Evolutionary conservation across 129 eudicot species (phyloP).

Genomic region (Scalesia atractyloides): DNA sequence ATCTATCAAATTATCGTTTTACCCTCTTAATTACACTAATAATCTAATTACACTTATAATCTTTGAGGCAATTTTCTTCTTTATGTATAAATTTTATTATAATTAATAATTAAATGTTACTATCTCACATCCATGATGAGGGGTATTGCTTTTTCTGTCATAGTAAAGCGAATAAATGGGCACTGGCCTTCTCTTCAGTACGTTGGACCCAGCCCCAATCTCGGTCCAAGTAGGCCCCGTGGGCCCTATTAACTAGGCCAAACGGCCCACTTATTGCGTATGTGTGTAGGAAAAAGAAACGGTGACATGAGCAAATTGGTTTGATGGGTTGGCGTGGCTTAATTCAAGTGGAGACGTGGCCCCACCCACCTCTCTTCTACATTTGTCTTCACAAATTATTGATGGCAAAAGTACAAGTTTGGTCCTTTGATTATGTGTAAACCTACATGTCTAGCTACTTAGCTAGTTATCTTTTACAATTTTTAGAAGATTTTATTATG

Average conservation of each 20-base stretch:
- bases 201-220: slow-evolving; percentile 40
- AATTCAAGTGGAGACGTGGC: slow-evolving; percentile 54
- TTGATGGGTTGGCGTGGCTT: slow-evolving; percentile 65
- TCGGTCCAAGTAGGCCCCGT: slow-evolving; percentile 41
- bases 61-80: not conserved
- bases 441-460: not conserved
- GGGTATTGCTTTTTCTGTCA: slow-evolving; percentile 35
- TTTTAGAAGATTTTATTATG: not conserved
- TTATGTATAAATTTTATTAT: not conserved
- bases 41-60: not conserved
- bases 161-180: slow-evolving; percentile 54
- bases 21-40: not conserved
- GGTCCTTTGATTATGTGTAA: slow-evolving; percentile 11
- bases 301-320: slow-evolving; percentile 67
- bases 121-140: slow-evolving; percentile 30
- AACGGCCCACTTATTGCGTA: slow-evolving; percentile 49
- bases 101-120: not conserved
- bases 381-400: slow-evolving; percentile 35
- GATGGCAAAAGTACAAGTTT: slow-evolving; percentile 28
- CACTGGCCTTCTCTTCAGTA: slow-evolving; percentile 48
- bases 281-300: slow-evolving; percentile 52
- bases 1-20: not conserved
- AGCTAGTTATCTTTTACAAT: not conserved
- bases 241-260: slow-evolving; percentile 43
- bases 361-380: slow-evolving; percentile 50